These are phyloP conservation scores for Solanum boliviense DNA, from an alignment of 257 asterid genomes.

Conservation along the genomic window DNA sequence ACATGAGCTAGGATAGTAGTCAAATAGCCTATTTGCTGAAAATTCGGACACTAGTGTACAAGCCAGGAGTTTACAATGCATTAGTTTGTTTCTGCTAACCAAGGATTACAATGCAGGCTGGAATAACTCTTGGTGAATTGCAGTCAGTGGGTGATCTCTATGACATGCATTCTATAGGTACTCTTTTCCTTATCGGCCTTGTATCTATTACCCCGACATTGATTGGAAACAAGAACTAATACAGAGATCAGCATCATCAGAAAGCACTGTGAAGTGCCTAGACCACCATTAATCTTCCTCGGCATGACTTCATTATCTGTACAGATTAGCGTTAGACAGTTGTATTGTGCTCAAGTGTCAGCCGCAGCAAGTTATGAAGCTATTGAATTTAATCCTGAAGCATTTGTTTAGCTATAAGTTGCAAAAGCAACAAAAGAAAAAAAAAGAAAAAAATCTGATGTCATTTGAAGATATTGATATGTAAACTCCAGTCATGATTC, in stretches of 20 bases:
- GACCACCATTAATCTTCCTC: not conserved
- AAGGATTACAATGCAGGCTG: constrained; percentile 46
- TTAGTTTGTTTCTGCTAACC: not conserved
- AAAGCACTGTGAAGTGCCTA: not conserved
- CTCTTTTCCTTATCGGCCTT: constrained; percentile 76
- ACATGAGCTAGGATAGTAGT: not conserved
- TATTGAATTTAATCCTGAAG: not conserved
- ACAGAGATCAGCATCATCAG: constrained; percentile 2
- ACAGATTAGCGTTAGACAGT: not conserved
- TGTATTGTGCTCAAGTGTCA: not conserved
- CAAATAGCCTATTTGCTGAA: not conserved
- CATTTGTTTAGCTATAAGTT: not conserved
- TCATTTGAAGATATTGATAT: not conserved
- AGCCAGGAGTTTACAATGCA: not conserved
- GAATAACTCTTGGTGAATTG: constrained; percentile 83
- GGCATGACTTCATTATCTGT: constrained; percentile 1
- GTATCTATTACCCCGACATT: constrained; percentile 65
- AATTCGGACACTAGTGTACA: not conserved
- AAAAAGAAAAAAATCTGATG: not conserved
- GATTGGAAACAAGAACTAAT: constrained; percentile 40
- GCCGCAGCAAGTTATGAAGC: not conserved
- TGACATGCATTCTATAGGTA: constrained; percentile 74
- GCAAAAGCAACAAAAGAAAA: not conserved
- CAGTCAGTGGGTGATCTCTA: constrained; percentile 86
- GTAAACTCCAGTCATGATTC: not conserved